These are phyloP conservation scores for Kwoniella dendrophila DNA, from an alignment of 768 basidiomycete genomes.

Conservation along the genomic window DNA sequence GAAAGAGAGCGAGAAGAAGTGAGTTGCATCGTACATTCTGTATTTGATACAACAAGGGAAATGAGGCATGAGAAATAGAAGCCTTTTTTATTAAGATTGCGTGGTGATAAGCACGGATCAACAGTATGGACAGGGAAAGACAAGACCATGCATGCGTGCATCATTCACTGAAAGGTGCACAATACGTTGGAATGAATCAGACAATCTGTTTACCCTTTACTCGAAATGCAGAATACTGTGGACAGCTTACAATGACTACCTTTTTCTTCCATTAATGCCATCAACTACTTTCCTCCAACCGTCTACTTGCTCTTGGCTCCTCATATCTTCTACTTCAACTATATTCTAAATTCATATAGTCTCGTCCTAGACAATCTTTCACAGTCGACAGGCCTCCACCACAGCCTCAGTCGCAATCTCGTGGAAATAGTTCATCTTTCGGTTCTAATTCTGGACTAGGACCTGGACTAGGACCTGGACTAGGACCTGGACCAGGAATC, in stretches of 20 bases:
- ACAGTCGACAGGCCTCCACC: conserved; percentile 23
- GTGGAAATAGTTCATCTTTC: not conserved
- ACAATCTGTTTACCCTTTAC: too few relatives aligned
- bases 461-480: not conserved
- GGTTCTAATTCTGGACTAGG: not conserved
- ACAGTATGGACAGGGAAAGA: conserved; percentile 7
- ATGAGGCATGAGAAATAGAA: not conserved
- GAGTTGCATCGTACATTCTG: not conserved
- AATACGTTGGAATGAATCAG: too few relatives aligned
- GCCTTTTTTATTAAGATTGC: too few relatives aligned
- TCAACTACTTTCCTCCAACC: too few relatives aligned
- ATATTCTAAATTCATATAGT: not conserved
- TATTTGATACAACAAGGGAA: not conserved
- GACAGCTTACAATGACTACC: too few relatives aligned
- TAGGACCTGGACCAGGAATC: not conserved
- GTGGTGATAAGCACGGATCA: conserved; percentile 3
- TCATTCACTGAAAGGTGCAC: too few relatives aligned
- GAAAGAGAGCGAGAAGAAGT: conserved; percentile 27
- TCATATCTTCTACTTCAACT: not conserved
- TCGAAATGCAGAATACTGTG: too few relatives aligned
- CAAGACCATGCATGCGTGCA: not conserved
- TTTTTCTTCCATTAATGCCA: too few relatives aligned
- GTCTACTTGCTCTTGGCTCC: too few relatives aligned
- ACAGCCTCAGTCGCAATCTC: conserved; percentile 2
- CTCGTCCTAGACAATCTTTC: conserved; percentile 33